Percentiles rank a stretch among this genome's conserved stretches.
Conservation (phyloP, 495 filamentous ascomycete species). For the Jackrogersella minutella region DNA sequence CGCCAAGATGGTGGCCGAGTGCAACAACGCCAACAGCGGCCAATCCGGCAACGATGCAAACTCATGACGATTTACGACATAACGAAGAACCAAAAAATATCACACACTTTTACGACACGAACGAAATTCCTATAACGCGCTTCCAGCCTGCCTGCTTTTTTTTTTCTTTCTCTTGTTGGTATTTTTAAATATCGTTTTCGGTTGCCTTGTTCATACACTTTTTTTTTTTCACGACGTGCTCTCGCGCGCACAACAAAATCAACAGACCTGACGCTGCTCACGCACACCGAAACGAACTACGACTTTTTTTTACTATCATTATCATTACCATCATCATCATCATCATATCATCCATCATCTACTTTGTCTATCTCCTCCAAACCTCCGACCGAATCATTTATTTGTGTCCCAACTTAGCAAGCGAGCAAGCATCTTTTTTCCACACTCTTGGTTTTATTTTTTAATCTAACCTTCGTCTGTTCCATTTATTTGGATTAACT, state of each 20-base stretch:
- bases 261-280: conserved; percentile 39
- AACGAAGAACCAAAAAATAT: conserved; percentile 13
- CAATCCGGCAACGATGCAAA: conserved; percentile 47
- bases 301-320: conserved; percentile 16
- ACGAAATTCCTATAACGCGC: conserved; percentile 20
- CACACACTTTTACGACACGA: conserved; percentile 16
- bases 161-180: conserved; percentile 37
- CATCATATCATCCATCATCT: conserved; percentile 36
- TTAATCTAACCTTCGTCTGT: conserved; percentile 40
- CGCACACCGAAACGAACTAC: conserved; percentile 42
- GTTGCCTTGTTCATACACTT: conserved; percentile 40
- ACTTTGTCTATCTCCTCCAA: conserved; percentile 34
- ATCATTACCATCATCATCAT: conserved; percentile 24
- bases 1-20: conserved; percentile 81
- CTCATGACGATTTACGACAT: conserved; percentile 47
- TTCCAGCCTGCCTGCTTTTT: conserved; percentile 16
- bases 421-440: conserved; percentile 50
- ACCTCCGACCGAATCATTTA: conserved; percentile 41
- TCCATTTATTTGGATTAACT: conserved; percentile 23
- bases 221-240: conserved; percentile 14
- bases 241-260: conserved; percentile 31
- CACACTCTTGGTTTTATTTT: conserved; percentile 23
- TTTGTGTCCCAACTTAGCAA: conserved; percentile 46
- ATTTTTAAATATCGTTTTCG: conserved; percentile 30
- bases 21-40: conserved; percentile 46